These are phyloP conservation scores for Clonostachys rhizophaga DNA, from an alignment of 2,329 filamentous ascomycete species.

Conservation along the genomic window DNA sequence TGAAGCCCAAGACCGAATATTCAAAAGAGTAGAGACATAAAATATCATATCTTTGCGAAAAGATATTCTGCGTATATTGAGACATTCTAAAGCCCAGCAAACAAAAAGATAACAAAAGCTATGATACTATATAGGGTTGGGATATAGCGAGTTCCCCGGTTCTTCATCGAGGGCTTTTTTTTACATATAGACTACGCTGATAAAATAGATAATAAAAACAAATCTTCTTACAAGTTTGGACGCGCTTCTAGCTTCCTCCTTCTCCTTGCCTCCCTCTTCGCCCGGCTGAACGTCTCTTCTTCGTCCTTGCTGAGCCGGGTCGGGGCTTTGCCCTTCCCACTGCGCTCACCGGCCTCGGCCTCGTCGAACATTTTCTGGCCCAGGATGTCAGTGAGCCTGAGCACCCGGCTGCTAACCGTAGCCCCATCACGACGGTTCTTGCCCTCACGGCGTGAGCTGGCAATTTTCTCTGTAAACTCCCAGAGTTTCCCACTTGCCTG, in stretches of 20 bases:
- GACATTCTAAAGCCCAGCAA: not conserved
- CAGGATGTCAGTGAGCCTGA: constrained; percentile 70
- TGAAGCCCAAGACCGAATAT: constrained; percentile 34
- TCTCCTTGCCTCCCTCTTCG: constrained; percentile 38
- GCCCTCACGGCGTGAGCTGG: constrained; percentile 76
- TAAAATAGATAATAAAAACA: not conserved
- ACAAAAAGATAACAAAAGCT: not conserved
- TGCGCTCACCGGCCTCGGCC: constrained; percentile 30
- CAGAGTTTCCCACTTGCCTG: constrained; percentile 73
- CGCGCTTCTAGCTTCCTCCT: constrained; percentile 44
- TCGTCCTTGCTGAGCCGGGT: constrained; percentile 47
- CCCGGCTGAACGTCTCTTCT: constrained; percentile 32
- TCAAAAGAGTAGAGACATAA: constrained; percentile 2
- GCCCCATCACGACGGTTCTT: constrained; percentile 95
- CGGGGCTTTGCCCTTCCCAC: constrained; percentile 26
- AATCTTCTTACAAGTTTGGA: constrained; percentile 31
- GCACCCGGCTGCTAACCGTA: constrained; percentile 78
- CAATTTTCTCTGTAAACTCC: constrained; percentile 89
- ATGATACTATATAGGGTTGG: no score
- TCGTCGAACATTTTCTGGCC: constrained; percentile 66
- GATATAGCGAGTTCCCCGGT: no score
- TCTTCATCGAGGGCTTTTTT: no score
- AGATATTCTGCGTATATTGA: constrained; percentile 6
- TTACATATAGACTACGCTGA: not conserved
- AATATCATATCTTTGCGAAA: not conserved